These are phyloP conservation scores for Physcomitrium patens DNA, from an alignment of 225 moss, liverwort and hornwort species.

Conservation along the genomic window DNA sequence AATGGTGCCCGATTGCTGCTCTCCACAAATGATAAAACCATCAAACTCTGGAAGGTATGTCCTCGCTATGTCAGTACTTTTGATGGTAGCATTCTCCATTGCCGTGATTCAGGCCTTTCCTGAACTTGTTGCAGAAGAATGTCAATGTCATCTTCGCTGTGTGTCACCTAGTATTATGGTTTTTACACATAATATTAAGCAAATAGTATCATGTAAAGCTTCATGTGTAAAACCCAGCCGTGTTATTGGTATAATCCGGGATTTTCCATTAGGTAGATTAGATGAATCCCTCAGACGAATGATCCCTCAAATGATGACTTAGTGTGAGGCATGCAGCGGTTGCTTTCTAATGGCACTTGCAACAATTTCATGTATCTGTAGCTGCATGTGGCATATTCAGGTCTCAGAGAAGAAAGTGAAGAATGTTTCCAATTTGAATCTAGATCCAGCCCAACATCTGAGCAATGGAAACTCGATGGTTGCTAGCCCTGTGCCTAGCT, in stretches of 20 bases:
- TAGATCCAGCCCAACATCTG: conserved; percentile 73
- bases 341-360: conserved; percentile 37
- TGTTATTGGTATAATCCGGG: background rate
- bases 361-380: conserved; percentile 46
- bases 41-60: conserved; percentile 95
- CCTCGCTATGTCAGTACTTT: conserved; percentile 16
- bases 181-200: background rate
- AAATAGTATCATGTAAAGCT: background rate
- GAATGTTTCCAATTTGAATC: conserved; percentile 87
- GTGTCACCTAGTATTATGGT: background rate
- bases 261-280: conserved; percentile 3
- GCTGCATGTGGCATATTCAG: conserved; percentile 57
- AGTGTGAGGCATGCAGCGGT: conserved; percentile 39
- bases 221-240: background rate
- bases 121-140: conserved; percentile 11
- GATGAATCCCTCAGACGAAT: background rate
- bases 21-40: conserved; percentile 98
- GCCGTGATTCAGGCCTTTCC: background rate
- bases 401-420: conserved; percentile 97
- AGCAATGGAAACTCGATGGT: conserved; percentile 76
- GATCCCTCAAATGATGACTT: conserved; percentile 30
- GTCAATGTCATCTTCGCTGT: background rate
- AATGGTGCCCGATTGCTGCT: conserved; percentile 91
- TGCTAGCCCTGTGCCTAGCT: conserved; percentile 62
- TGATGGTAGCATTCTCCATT: background rate